Evolutionary conservation across 345 rosid species (phyloP).

Genomic region (Salix viminalis): DNA sequence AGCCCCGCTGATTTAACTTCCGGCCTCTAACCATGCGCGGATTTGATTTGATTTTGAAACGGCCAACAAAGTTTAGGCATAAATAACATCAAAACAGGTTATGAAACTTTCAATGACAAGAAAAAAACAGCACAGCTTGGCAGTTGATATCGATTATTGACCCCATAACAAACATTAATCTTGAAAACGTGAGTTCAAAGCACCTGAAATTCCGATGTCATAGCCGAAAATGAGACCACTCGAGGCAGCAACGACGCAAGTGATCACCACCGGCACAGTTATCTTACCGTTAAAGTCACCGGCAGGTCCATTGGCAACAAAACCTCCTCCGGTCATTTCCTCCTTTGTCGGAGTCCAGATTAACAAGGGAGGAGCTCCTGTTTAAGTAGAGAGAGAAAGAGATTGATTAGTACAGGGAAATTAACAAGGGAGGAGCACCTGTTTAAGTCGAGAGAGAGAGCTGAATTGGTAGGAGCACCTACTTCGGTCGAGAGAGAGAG

Average conservation of each 20-base stretch:
- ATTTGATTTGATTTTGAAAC: no score
- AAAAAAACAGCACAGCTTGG: no score
- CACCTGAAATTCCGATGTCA: conserved; percentile 84
- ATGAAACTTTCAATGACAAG: no score
- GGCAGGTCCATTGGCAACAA: conserved; percentile 26
- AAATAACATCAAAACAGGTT: no score
- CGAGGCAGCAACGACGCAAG: conserved; percentile 76
- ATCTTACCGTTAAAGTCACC: conserved; percentile 36
- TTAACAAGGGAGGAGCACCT: no score
- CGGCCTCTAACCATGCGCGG: no score
- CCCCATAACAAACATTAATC: no score
- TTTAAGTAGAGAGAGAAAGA: not conserved
- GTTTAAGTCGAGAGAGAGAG: no score
- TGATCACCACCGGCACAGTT: conserved; percentile 51
- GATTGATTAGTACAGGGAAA: no score
- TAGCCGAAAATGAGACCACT: conserved; percentile 85
- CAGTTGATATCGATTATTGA: no score
- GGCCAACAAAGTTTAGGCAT: no score
- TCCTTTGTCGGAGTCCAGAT: not conserved
- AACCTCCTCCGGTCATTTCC: conserved; percentile 51
- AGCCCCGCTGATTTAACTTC: no score
- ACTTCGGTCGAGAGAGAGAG: not conserved
- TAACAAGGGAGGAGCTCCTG: not conserved
- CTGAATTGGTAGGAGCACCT: not conserved
- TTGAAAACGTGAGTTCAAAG: not conserved